Evolutionary conservation across 306 rosid genomes (phyloP).

Genomic region (Oxytropis ochrocephala): DNA sequence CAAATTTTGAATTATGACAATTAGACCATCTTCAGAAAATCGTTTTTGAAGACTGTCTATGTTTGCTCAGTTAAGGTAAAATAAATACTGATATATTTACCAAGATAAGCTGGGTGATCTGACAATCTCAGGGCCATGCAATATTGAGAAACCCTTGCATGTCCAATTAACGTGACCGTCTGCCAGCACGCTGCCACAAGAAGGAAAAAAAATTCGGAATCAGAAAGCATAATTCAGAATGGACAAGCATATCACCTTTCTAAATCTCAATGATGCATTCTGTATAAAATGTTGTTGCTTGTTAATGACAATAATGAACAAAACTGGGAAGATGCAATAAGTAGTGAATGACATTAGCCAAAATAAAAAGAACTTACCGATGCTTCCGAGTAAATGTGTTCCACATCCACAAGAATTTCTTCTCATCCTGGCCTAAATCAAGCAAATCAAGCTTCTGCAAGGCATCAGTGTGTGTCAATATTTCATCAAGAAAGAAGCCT

Average conservation of each 20-base stretch:
- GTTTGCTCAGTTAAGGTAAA: background rate
- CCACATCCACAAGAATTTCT: slow-evolving; percentile 75
- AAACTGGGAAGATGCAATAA: background rate
- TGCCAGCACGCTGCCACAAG: slow-evolving; percentile 57
- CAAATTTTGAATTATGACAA: background rate
- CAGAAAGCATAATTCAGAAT: slow-evolving; percentile 12
- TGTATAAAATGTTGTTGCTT: background rate
- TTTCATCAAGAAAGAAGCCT: background rate
- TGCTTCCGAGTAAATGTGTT: slow-evolving; percentile 66
- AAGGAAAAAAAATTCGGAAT: slow-evolving; percentile 21
- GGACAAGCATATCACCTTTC: slow-evolving; percentile 4
- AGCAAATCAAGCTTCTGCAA: slow-evolving; percentile 69
- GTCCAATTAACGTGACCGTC: slow-evolving; percentile 89
- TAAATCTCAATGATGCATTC: slow-evolving; percentile 2
- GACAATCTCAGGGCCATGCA: slow-evolving; percentile 49
- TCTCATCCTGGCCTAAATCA: slow-evolving; percentile 47
- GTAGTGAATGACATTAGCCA: background rate
- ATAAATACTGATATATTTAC: slow-evolving; percentile 26
- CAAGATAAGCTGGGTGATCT: slow-evolving; percentile 33
- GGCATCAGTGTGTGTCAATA: slow-evolving; percentile 6
- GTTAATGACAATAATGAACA: background rate
- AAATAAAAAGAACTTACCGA: slow-evolving; percentile 35
- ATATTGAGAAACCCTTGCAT: slow-evolving; percentile 62
- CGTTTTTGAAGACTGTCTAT: background rate
- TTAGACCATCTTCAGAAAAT: background rate